Conservation (phyloP, 179 eudicot genomes). For the Vitellaria paradoxa region DNA sequence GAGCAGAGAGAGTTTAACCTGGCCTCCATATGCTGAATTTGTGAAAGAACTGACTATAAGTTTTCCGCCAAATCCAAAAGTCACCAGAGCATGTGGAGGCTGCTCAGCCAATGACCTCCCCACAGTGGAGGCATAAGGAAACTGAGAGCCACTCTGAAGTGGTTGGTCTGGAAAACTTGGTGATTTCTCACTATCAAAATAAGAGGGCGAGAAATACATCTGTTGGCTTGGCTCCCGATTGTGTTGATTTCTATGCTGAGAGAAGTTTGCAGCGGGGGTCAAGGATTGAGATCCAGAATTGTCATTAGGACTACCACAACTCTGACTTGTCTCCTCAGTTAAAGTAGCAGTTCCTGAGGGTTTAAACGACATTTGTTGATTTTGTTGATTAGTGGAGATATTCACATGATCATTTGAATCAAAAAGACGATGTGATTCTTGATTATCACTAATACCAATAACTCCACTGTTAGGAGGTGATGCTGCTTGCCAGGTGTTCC, state of each 20-base stretch:
- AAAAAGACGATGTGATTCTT: conserved; percentile 23
- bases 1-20: conserved; percentile 21
- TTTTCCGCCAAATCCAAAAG: conserved; percentile 98
- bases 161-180: conserved; percentile 38
- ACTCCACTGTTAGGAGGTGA: conserved; percentile 24
- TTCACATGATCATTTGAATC: conserved; percentile 22
- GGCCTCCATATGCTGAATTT: conserved; percentile 47
- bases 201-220: conserved; percentile 28
- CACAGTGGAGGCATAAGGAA: conserved; percentile 33
- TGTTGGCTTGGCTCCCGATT: conserved; percentile 32
- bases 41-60: conserved; percentile 50
- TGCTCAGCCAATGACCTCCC: conserved; percentile 82
- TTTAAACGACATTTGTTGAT: conserved; percentile 5
- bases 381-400: conserved; percentile 11
- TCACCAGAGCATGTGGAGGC: conserved; percentile 89
- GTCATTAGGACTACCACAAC: conserved; percentile 19
- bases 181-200: conserved; percentile 36
- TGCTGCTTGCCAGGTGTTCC: conserved; percentile 36
- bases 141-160: conserved; percentile 37
- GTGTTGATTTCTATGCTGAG: conserved; percentile 34
- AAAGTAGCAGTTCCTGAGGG: conserved; percentile 28
- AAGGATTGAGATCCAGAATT: conserved; percentile 26
- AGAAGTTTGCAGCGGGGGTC: conserved; percentile 31
- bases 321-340: conserved; percentile 30
- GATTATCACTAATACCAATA: conserved; percentile 24